Conservation (phyloP, 495 filamentous ascomycete species). For the Aspergillus nidulans region DNA sequence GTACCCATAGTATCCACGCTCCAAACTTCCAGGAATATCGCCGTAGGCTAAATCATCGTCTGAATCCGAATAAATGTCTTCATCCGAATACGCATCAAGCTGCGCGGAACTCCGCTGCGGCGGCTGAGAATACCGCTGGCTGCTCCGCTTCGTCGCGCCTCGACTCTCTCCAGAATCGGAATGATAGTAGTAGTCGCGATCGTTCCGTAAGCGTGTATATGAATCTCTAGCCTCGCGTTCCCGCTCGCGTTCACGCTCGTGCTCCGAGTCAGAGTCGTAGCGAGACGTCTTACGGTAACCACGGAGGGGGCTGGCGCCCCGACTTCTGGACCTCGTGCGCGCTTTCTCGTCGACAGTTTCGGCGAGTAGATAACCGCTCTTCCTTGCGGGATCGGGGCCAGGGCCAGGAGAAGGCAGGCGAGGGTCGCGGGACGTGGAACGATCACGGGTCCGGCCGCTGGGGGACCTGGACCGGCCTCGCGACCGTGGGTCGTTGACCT, state of each 20-base stretch:
- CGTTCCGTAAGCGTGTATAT: constrained; percentile 23
- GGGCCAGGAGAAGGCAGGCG: constrained; percentile 32
- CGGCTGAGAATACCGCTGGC: constrained; percentile 22
- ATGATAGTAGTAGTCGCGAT: constrained; percentile 33
- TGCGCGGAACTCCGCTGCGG: constrained; percentile 23
- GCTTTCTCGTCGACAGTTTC: constrained; percentile 19
- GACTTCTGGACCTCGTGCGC: constrained; percentile 18
- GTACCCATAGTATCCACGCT: constrained; percentile 18
- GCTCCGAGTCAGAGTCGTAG: constrained; percentile 45
- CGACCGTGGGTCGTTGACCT: constrained; percentile 54
- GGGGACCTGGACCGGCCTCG: constrained; percentile 60
- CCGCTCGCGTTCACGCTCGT: constrained; percentile 12
- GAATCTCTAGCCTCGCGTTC: constrained; percentile 10
- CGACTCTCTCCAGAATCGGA: constrained; percentile 24
- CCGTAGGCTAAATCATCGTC: constrained; percentile 42
- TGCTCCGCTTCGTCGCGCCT: constrained; percentile 13
- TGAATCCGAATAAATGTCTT: constrained; percentile 40
- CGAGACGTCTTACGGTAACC: constrained; percentile 41
- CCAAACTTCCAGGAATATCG: constrained; percentile 17
- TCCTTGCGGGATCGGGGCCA: constrained; percentile 18
- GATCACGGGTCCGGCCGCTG: constrained; percentile 40
- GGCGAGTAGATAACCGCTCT: constrained; percentile 24
- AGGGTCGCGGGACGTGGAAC: constrained; percentile 47
- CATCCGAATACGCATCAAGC: constrained; percentile 31
- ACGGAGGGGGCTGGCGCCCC: constrained; percentile 15